Percentiles rank a stretch among this genome's conserved stretches.
These are phyloP conservation scores for Peronospora farinosa DNA, from an alignment of 352 stramenopile genomes.

Conservation along the genomic window DNA sequence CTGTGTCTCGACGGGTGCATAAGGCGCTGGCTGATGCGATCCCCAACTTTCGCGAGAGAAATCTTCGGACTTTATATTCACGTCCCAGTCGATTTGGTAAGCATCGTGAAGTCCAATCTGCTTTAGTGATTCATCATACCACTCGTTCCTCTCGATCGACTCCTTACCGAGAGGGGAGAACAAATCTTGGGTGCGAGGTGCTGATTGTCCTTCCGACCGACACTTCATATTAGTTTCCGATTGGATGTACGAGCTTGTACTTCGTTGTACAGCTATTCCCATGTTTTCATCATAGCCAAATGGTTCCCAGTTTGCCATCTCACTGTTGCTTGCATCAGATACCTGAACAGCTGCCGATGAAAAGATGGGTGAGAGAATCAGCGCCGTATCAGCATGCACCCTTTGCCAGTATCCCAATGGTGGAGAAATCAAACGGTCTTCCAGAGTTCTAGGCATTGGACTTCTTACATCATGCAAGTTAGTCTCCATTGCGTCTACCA, in stretches of 20 bases:
- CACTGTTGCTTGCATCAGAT: constrained; percentile 2
- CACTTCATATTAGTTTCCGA: neutral
- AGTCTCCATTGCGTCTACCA: constrained; percentile 1
- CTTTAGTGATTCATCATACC: constrained; percentile 47
- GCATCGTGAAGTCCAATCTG: constrained; percentile 36
- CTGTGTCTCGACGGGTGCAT: neutral
- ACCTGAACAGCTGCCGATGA: neutral
- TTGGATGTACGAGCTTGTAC: constrained; percentile 1
- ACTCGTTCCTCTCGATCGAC: constrained; percentile 21
- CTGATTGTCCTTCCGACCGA: constrained; percentile 3
- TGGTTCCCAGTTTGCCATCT: neutral
- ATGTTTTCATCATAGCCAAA: neutral
- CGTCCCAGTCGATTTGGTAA: constrained; percentile 44
- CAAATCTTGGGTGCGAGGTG: constrained; percentile 22
- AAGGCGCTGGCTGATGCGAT: neutral
- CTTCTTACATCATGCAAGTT: constrained; percentile 3
- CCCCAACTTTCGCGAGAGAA: constrained; percentile 20
- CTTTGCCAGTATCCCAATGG: constrained; percentile 15
- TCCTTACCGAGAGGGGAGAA: constrained; percentile 25
- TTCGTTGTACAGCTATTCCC: neutral
- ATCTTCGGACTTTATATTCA: constrained; percentile 30
- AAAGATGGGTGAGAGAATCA: constrained; percentile 2
- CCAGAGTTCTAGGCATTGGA: neutral
- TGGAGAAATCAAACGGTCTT: constrained; percentile 10
- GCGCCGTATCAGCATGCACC: neutral